These are phyloP conservation scores for Aspergillus clavatus DNA, from an alignment of 2,329 filamentous ascomycete genomes.

Conservation along the genomic window DNA sequence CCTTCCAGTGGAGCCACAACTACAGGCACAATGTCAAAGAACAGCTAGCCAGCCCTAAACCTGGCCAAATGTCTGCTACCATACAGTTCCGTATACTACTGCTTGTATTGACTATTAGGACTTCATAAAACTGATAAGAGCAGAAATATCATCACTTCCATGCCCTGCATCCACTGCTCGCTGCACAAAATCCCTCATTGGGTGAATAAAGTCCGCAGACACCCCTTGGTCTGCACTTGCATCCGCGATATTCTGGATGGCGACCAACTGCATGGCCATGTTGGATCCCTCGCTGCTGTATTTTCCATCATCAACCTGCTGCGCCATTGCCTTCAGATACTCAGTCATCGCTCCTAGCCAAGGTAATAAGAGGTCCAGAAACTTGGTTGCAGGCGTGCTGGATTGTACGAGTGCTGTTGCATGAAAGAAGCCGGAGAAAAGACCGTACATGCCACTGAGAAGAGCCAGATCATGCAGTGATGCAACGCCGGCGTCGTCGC, in stretches of 20 bases:
- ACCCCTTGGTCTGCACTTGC: not conserved
- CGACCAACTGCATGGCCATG: slow-evolving; percentile 6
- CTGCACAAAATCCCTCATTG: not conserved
- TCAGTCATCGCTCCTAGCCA: slow-evolving; percentile 9
- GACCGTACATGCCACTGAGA: slow-evolving; percentile 12
- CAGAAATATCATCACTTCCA: not conserved
- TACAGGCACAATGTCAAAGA: too few relatives aligned
- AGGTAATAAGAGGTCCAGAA: slow-evolving; percentile 6
- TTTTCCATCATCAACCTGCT: slow-evolving; percentile 8
- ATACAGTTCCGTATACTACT: too few relatives aligned
- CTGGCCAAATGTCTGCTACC: too few relatives aligned
- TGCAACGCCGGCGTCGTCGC: slow-evolving; percentile 5
- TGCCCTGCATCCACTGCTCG: not conserved
- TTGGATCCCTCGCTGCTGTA: slow-evolving; percentile 8
- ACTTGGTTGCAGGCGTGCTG: not conserved
- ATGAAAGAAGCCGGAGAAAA: slow-evolving; percentile 13
- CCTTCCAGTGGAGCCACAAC: too few relatives aligned
- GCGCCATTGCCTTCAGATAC: slow-evolving; percentile 7
- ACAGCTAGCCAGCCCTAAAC: too few relatives aligned
- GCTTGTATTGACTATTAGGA: not conserved
- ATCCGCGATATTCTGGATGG: not conserved
- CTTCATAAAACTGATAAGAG: not conserved
- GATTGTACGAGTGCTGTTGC: slow-evolving; percentile 8
- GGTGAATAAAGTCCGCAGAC: not conserved
- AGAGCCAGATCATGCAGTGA: slow-evolving; percentile 11